Evolutionary conservation across 1,284 basidiomycete species (phyloP), one percentile per base, ranked within the genome.

Genomic region (Sphaerobolus stellatus): DNA sequence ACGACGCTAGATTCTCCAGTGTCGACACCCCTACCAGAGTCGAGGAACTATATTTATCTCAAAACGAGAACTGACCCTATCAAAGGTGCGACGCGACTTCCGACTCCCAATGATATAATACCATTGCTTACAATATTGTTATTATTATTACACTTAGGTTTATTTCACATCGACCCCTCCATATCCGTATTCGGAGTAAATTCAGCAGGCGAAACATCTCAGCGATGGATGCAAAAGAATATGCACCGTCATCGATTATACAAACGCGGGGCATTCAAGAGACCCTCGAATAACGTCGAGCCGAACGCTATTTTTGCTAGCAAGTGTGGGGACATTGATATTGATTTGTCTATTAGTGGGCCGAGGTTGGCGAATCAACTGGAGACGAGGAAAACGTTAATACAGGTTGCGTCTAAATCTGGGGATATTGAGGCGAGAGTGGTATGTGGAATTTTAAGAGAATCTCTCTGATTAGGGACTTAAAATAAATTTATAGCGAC

Each of bases 131-230:
- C 31, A 5, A n/a, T n/a, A n/a, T n/a, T n/a, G n/a, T n/a, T n/a
- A n/a, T n/a, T n/a, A n/a, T n/a, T n/a, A n/a, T n/a, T n/a, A n/a
- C n/a, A n/a, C n/a, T n/a, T n/a, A n/a, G n/a, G n/a, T n/a, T n/a
- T n/a, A n/a, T 54, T 34, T 22, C 30, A 48, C 41, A 48, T 54
- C 34, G 52, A 54, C 30, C 52, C 52, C n/a, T 43, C 47, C n/a
- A 28, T 54, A 4, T 28, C 30, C 11, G 40, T 44, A 28, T 30
- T 48, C 30, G 52, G 33, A 48, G 34, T 48, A 30, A 43, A 46
- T 20, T 45, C 44, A 41, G 34, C 5, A n/a, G 52, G 52, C n/a
- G 34, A 20, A 28, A 28, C 46, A 16, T 20, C 45, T 38, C 48
- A 48, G 20, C 47, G 48, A 22, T n/a, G 28, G 14, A 25, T 30